These are phyloP conservation scores for Corynespora cassiicola DNA, from an alignment of 2,329 filamentous ascomycete genomes.

Conservation along the genomic window DNA sequence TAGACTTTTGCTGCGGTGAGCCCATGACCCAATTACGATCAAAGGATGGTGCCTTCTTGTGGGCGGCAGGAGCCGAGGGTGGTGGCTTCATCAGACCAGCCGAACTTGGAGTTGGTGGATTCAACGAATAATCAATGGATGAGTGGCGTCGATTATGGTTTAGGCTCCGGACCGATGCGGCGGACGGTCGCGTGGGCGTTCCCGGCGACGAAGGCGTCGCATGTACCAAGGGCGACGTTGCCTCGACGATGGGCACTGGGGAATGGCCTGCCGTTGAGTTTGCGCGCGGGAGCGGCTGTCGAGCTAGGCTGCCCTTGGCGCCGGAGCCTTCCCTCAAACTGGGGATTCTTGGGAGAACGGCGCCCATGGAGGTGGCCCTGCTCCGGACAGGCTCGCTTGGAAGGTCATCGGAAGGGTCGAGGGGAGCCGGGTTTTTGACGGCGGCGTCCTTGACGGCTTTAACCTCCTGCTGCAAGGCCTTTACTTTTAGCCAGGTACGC, in stretches of 20 bases:
- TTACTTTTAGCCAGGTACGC: slow-evolving; percentile 97
- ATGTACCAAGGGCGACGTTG: slow-evolving; percentile 52
- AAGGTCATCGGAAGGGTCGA: slow-evolving; percentile 49
- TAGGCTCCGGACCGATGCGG: slow-evolving; percentile 80
- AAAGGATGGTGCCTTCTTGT: slow-evolving; percentile 65
- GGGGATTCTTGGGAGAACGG: slow-evolving; percentile 46
- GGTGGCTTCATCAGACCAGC: slow-evolving; percentile 25
- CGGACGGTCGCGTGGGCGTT: slow-evolving; percentile 67
- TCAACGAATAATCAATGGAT: slow-evolving; percentile 73
- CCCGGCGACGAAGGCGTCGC: slow-evolving; percentile 52
- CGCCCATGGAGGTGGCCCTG: slow-evolving; percentile 52
- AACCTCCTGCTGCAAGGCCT: slow-evolving; percentile 86
- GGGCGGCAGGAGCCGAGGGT: slow-evolving; percentile 34
- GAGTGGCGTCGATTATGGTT: slow-evolving; percentile 88
- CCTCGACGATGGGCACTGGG: slow-evolving; percentile 35
- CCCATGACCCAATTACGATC: slow-evolving; percentile 66
- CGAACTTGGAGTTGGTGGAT: slow-evolving; percentile 29
- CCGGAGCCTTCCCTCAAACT: slow-evolving; percentile 42
- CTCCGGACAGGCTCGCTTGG: slow-evolving; percentile 53
- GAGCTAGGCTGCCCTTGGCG: slow-evolving; percentile 28
- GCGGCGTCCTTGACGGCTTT: slow-evolving; percentile 58
- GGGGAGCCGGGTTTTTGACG: slow-evolving; percentile 46
- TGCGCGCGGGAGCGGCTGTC: slow-evolving; percentile 38
- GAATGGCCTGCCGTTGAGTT: slow-evolving; percentile 40
- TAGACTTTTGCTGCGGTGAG: slow-evolving; percentile 39